Conservation (phyloP, 257 asterid species). For the Nicotiana undulata region DNA sequence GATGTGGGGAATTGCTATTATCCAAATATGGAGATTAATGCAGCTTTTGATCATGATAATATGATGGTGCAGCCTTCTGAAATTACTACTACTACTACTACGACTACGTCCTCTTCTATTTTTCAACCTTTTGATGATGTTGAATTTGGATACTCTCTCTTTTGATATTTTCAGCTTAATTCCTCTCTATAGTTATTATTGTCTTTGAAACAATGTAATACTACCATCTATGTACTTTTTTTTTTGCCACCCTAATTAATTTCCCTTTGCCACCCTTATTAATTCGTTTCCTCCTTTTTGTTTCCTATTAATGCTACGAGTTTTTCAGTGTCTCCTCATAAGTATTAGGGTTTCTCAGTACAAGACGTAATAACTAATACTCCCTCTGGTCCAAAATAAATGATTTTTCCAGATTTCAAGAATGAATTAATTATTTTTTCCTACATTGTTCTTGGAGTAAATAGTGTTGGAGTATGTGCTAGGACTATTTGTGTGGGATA, state of each 20-base stretch:
- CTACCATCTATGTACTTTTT: neutral
- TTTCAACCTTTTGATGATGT: conserved; percentile 48
- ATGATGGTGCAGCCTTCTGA: conserved; percentile 20
- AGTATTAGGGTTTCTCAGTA: neutral
- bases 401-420: too few relatives aligned
- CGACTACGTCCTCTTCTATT: conserved; percentile 27
- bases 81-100: conserved; percentile 2
- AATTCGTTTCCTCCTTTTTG: neutral
- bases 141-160: conserved; percentile 38
- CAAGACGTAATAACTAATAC: neutral
- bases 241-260: conserved; percentile 3
- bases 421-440: too few relatives aligned
- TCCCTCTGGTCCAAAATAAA: too few relatives aligned
- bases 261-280: neutral
- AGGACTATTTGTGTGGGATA: too few relatives aligned
- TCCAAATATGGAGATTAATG: conserved; percentile 9
- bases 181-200: neutral
- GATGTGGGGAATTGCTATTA: conserved; percentile 5
- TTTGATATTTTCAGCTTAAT: conserved; percentile 10
- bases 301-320: neutral
- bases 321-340: neutral
- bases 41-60: conserved; percentile 10
- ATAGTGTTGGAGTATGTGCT: too few relatives aligned
- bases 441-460: too few relatives aligned
- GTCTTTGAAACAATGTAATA: neutral